Evolutionary conservation across 768 basidiomycete species (phyloP).

Genomic region (Asterophora parasitica): DNA sequence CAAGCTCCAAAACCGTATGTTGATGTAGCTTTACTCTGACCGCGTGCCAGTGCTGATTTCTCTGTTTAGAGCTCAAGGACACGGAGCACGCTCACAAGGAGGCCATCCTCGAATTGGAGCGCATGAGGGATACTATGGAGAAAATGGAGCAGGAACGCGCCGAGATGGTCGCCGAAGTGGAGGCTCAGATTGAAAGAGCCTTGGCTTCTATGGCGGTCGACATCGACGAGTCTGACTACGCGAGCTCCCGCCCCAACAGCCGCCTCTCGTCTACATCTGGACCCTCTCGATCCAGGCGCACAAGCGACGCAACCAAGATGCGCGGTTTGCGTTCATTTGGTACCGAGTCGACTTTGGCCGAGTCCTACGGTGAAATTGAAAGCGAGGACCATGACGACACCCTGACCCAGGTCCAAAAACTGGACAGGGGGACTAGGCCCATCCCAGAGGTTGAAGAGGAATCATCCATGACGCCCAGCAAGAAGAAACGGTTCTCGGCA

Average conservation of each 20-base stretch:
- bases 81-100: constrained; percentile 80
- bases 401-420: constrained; percentile 24
- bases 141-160: constrained; percentile 83
- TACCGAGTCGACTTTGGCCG: constrained; percentile 79
- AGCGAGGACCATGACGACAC: constrained; percentile 30
- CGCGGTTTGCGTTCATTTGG: constrained; percentile 63
- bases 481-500: constrained; percentile 79
- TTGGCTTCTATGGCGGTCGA: constrained; percentile 82
- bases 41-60: constrained; percentile 5
- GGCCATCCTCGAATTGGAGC: constrained; percentile 74
- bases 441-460: constrained; percentile 56
- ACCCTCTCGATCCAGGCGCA: constrained; percentile 47
- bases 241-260: constrained; percentile 62
- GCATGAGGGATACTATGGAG: constrained; percentile 83
- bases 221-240: constrained; percentile 73
- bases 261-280: constrained; percentile 58
- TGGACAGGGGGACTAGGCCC: constrained; percentile 45
- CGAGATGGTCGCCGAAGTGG: constrained; percentile 90
- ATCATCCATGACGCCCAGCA: constrained; percentile 33
- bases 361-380: constrained; percentile 48
- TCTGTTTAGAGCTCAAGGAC: constrained; percentile 61
- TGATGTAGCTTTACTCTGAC: neutral
- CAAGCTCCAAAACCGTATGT: constrained; percentile 75
- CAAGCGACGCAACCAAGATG: constrained; percentile 55
- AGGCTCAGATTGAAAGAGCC: constrained; percentile 86